Conservation (phyloP, 768 basidiomycete genomes). For the Leccinum subgranulosum region DNA sequence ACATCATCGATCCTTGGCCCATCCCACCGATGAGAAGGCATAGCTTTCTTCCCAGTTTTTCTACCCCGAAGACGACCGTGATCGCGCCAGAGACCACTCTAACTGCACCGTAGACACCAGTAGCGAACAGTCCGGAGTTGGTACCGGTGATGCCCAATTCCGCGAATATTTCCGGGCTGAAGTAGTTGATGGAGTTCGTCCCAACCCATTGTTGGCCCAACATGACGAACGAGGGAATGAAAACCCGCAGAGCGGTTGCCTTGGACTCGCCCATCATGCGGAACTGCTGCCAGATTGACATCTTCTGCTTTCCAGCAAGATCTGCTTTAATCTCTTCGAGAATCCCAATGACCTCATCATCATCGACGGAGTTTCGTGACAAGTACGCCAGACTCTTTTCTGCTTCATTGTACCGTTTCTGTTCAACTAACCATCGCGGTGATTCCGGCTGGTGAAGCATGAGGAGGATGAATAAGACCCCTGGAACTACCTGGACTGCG, state of each 20-base stretch:
- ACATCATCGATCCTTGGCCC: conserved; percentile 42
- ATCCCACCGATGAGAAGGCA: conserved; percentile 48
- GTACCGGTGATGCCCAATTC: conserved; percentile 44
- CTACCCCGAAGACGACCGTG: conserved; percentile 45
- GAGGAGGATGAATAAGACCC: conserved; percentile 42
- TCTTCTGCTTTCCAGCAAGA: conserved; percentile 39
- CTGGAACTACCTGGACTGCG: conserved; percentile 50
- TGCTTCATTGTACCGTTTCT: conserved; percentile 40
- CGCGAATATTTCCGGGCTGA: conserved; percentile 49
- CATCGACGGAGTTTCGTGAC: conserved; percentile 29
- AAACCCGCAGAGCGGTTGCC: conserved; percentile 38
- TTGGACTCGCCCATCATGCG: conserved; percentile 42
- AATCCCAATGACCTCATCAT: conserved; percentile 34
- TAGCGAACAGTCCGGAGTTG: conserved; percentile 45
- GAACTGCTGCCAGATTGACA: conserved; percentile 36
- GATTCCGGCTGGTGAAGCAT: conserved; percentile 55
- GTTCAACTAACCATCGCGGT: conserved; percentile 56
- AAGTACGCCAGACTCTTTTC: conserved; percentile 38
- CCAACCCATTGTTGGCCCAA: conserved; percentile 50
- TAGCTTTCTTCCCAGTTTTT: conserved; percentile 45
- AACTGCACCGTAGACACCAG: conserved; percentile 40
- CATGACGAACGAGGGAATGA: conserved; percentile 47
- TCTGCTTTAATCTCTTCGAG: conserved; percentile 49
- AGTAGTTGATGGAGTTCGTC: conserved; percentile 56
- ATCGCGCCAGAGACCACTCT: conserved; percentile 42